Percentiles rank a stretch among this genome's conserved stretches.
Evolutionary conservation across 495 filamentous ascomycete species (phyloP).

Genomic region (Aspergillus mulundensis): DNA sequence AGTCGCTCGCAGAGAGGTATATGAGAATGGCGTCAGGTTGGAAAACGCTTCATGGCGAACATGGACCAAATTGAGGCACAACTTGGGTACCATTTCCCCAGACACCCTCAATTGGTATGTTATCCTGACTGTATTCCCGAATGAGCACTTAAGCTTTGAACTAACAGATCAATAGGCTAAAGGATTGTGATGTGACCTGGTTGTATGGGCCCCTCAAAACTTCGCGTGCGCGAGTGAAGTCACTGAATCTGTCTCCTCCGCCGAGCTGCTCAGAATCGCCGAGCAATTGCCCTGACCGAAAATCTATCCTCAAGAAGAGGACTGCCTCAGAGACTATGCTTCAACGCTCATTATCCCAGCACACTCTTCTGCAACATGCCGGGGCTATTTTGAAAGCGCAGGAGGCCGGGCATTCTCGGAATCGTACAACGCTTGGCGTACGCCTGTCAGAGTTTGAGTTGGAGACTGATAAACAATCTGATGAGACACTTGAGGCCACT

Average conservation of each 20-base stretch:
- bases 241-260: conserved; percentile 47
- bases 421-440: conserved; percentile 45
- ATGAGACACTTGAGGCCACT: conserved; percentile 26
- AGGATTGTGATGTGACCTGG: conserved; percentile 97
- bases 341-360: conserved; percentile 82
- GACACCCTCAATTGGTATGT: conserved; percentile 85
- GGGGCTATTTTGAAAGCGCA: conserved; percentile 90
- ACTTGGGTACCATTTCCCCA: conserved; percentile 79
- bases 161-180: conserved; percentile 61
- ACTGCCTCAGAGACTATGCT: conserved; percentile 95
- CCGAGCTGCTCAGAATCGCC: conserved; percentile 67
- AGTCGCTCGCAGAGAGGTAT: conserved; percentile 68
- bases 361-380: conserved; percentile 89
- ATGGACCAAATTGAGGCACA: conserved; percentile 90
- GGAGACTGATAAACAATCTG: conserved; percentile 38
- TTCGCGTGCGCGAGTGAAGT: conserved; percentile 39
- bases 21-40: conserved; percentile 73
- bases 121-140: conserved; percentile 12
- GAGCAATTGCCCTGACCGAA: conserved; percentile 76
- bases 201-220: conserved; percentile 90
- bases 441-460: conserved; percentile 64
- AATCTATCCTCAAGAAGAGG: conserved; percentile 94
- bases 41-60: conserved; percentile 98
- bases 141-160: not conserved
- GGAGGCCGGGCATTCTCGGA: conserved; percentile 54